phyloP scores from a whole-genome alignment of 345 rosid species.

The Arabis alpina region DNA sequence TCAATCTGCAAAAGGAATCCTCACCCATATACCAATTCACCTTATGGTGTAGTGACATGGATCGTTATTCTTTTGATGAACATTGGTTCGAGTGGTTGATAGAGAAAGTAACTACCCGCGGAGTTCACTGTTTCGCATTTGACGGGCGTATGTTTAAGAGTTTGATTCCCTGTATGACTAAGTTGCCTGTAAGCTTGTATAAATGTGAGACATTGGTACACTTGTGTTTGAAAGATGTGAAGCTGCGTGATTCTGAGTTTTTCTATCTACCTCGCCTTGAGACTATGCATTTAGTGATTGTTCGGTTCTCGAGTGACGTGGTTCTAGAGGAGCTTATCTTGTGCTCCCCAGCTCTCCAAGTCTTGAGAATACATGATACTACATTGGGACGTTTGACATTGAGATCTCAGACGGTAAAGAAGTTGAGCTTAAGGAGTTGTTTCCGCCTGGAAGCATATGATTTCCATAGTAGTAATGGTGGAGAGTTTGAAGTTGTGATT shows the following conservation, averaged over 20 bases:
- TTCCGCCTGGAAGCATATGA: no score
- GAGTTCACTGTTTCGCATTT: not conserved
- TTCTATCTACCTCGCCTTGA: slow-evolving; percentile 7
- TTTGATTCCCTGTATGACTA: not conserved
- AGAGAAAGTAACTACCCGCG: not conserved
- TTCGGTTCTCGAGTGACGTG: no score
- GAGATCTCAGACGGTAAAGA: not conserved
- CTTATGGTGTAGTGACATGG: not conserved
- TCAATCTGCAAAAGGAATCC: not conserved
- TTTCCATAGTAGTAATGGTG: no score
- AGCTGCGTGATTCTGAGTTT: not conserved
- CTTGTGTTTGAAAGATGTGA: not conserved
- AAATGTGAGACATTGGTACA: slow-evolving; percentile 6
- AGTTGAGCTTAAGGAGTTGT: not conserved
- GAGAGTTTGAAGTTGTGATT: not conserved
- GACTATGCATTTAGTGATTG: not conserved
- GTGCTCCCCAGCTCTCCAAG: not conserved
- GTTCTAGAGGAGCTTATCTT: slow-evolving; percentile 5
- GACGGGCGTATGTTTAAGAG: no score
- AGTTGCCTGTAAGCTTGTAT: not conserved
- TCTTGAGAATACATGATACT: not conserved
- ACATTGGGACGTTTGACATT: not conserved
- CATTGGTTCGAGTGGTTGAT: not conserved
- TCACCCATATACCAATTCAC: not conserved
- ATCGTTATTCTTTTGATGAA: not conserved